phyloP scores from a whole-genome alignment of 2,329 filamentous ascomycete genomes.

The Tothia fuscella region DNA sequence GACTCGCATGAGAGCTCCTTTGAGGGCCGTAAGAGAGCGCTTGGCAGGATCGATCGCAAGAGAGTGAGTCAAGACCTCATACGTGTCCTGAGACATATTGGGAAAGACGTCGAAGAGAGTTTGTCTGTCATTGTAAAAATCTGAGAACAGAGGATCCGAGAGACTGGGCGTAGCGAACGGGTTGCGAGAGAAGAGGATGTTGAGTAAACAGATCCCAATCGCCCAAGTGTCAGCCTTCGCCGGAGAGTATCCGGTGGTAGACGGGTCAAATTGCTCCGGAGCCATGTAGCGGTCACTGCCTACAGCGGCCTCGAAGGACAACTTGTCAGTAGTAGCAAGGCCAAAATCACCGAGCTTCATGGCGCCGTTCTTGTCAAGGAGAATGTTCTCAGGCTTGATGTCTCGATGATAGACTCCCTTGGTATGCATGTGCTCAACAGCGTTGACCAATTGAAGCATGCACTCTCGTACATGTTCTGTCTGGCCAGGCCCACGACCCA shows the following conservation, averaged over 20 bases:
- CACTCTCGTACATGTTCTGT: constrained; percentile 95
- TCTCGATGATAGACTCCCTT: constrained; percentile 93
- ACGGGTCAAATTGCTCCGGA: constrained; percentile 91
- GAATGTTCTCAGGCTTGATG: constrained; percentile 99
- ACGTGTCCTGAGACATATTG: constrained; percentile 97
- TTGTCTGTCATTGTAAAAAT: constrained; percentile 88
- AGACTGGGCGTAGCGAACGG: constrained; percentile 85
- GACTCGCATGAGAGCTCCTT: constrained; percentile 64
- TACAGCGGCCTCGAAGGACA: constrained; percentile 86
- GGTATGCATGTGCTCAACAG: constrained; percentile 79
- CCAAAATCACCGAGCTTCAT: constrained; percentile 98
- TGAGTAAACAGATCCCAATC: constrained; percentile 89
- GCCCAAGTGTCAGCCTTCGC: constrained; percentile 94
- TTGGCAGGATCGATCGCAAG: constrained; percentile 84
- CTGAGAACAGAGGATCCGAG: constrained; percentile 83
- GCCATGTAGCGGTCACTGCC: constrained; percentile 99
- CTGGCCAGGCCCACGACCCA: constrained; percentile 75
- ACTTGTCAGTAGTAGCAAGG: constrained; percentile 75
- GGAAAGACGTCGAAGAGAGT: constrained; percentile 97
- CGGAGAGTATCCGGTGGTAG: constrained; percentile 77
- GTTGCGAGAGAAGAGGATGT: constrained; percentile 93
- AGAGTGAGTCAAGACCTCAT: constrained; percentile 81
- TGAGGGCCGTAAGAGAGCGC: constrained; percentile 68
- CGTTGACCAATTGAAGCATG: constrained; percentile 87
- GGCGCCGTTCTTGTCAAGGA: constrained; percentile 69